phyloP scores from a whole-genome alignment of 768 basidiomycete species.

The Ramaria rubella region DNA sequence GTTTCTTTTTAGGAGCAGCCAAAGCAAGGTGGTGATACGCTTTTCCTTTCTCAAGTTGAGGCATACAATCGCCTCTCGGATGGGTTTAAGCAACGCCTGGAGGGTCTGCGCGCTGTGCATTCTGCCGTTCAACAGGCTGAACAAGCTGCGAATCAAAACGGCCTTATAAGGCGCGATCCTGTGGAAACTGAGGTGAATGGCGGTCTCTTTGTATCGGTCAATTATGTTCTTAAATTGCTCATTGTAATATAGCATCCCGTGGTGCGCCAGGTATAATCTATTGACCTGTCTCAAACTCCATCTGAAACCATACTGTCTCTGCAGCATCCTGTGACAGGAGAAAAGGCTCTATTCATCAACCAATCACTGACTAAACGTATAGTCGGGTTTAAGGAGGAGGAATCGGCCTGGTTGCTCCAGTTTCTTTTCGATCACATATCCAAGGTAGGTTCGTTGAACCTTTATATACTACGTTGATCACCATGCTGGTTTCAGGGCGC shows the following conservation, averaged over 20 bases:
- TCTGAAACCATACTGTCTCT: background rate
- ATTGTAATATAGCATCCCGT: constrained; percentile 37
- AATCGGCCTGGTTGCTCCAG: constrained; percentile 47
- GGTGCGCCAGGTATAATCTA: constrained; percentile 31
- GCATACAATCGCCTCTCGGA: constrained; percentile 54
- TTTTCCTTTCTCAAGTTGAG: constrained; percentile 51
- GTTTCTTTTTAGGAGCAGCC: constrained; percentile 9
- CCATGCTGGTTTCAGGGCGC: constrained; percentile 3
- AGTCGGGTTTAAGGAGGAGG: constrained; percentile 49
- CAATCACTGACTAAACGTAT: constrained; percentile 48
- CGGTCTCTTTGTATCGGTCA: too few species aligned
- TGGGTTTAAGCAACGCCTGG: constrained; percentile 50
- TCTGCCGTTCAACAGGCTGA: constrained; percentile 46
- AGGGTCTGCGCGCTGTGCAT: constrained; percentile 52
- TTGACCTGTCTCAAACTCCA: background rate
- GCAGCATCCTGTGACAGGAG: constrained; percentile 53
- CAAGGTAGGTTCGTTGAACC: constrained; percentile 43
- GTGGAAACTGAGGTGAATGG: constrained; percentile 36
- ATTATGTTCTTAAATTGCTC: background rate
- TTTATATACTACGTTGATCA: background rate
- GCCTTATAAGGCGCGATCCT: constrained; percentile 45
- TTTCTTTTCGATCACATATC: constrained; percentile 49
- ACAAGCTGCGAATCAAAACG: constrained; percentile 35
- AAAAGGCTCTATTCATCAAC: constrained; percentile 56
- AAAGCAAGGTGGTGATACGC: constrained; percentile 40